Evolutionary conservation across 371 early-diverging fungal species (phyloP).

Genomic region (Mortierella polycephala): DNA sequence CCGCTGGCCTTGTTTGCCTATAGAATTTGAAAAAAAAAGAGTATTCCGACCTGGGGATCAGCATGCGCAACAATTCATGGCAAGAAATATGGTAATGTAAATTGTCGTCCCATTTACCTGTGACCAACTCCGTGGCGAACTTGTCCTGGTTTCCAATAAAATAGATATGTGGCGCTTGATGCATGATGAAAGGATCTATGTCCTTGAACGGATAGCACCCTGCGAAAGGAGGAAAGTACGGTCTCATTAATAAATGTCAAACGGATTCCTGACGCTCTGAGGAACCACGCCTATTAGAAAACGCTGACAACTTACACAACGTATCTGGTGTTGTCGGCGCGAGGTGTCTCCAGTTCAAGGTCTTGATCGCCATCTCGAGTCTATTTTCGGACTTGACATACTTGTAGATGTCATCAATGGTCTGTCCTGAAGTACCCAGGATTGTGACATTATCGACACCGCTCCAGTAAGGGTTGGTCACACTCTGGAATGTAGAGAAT

Average conservation of each 20-base stretch:
- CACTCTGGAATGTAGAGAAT: slow-evolving; percentile 69
- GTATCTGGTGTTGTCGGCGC: slow-evolving; percentile 96
- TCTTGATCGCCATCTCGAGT: slow-evolving; percentile 74
- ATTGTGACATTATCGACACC: slow-evolving; percentile 74
- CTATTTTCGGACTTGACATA: slow-evolving; percentile 68
- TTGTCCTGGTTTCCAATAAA: slow-evolving; percentile 90
- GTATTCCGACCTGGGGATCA: neutral
- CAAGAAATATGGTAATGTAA: neutral
- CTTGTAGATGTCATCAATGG: slow-evolving; percentile 82
- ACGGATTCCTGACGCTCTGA: neutral
- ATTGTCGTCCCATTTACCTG: slow-evolving; percentile 55
- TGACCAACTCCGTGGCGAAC: slow-evolving; percentile 71
- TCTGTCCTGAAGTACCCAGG: slow-evolving; percentile 88
- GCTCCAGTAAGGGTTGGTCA: slow-evolving; percentile 85
- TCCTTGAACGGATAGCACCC: slow-evolving; percentile 90
- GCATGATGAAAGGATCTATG: slow-evolving; percentile 87
- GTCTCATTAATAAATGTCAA: neutral
- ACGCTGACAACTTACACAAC: slow-evolving; percentile 66
- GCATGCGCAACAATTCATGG: neutral
- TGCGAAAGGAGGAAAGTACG: slow-evolving; percentile 17
- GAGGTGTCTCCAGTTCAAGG: slow-evolving; percentile 84
- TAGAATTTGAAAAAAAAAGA: too few species aligned
- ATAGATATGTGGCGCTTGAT: slow-evolving; percentile 81
- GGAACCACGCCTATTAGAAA: neutral
- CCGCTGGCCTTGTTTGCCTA: slow-evolving; percentile 63